Percentiles rank a stretch among this genome's conserved stretches.
These are phyloP conservation scores for Babjeviella inositovora DNA, from an alignment of 805 yeast genomes.

Conservation along the genomic window DNA sequence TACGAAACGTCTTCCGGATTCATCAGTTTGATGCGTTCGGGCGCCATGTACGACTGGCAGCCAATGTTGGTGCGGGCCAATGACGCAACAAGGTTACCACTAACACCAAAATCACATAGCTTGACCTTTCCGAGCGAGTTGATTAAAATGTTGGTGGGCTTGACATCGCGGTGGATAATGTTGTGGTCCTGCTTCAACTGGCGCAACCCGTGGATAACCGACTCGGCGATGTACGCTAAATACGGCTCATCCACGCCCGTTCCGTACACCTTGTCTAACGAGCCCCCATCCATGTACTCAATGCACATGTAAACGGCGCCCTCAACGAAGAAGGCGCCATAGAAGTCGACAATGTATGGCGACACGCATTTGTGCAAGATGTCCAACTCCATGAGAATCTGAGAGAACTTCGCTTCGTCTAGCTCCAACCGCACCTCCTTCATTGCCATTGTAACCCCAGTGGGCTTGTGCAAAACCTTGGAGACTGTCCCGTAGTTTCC, in stretches of 20 bases:
- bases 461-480: conserved; percentile 85
- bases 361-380: conserved; percentile 83
- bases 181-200: conserved; percentile 81
- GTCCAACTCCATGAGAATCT: conserved; percentile 91
- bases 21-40: conserved; percentile 73
- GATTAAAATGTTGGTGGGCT: conserved; percentile 86
- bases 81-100: conserved; percentile 89
- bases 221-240: conserved; percentile 63
- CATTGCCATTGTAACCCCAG: conserved; percentile 90
- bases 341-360: conserved; percentile 87
- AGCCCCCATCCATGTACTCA: conserved; percentile 96
- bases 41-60: conserved; percentile 98
- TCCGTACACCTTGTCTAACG: conserved; percentile 73
- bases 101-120: conserved; percentile 91
- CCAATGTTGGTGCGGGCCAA: conserved; percentile 93
- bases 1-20: conserved; percentile 69
- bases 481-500: conserved; percentile 96
- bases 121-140: conserved; percentile 77
- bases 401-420: conserved; percentile 87
- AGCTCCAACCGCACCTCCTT: conserved; percentile 88
- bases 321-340: conserved; percentile 94
- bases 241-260: conserved; percentile 64
- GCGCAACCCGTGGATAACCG: conserved; percentile 68
- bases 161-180: conserved; percentile 91
- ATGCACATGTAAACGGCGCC: conserved; percentile 98